Evolutionary conservation across 805 yeast genomes (phyloP).

Genomic region (Nakazawaea wyomingensis): DNA sequence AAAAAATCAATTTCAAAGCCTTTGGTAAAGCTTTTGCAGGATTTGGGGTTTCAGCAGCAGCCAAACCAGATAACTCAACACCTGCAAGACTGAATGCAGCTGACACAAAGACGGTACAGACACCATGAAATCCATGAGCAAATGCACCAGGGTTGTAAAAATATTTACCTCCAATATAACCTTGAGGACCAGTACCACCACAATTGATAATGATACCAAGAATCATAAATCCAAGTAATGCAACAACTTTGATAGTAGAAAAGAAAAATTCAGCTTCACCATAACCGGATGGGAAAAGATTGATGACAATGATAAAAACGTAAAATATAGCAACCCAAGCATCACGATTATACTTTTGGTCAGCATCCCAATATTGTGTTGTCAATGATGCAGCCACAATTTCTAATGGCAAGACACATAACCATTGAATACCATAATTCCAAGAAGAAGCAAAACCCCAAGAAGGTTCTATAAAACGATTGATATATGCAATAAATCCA

Average conservation of each 20-base stretch:
- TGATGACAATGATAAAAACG: conserved; percentile 39
- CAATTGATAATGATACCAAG: conserved; percentile 41
- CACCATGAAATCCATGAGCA: conserved; percentile 46
- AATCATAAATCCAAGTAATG: conserved; percentile 43
- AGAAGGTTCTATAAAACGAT: conserved; percentile 49
- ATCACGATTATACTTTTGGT: conserved; percentile 37
- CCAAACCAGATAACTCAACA: conserved; percentile 55
- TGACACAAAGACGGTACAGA: conserved; percentile 43
- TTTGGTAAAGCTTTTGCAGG: conserved; percentile 67
- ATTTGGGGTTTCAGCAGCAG: conserved; percentile 68
- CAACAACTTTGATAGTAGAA: conserved; percentile 39
- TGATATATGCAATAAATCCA: conserved; percentile 45
- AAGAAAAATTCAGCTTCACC: conserved; percentile 54
- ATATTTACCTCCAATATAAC: conserved; percentile 43
- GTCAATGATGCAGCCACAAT: conserved; percentile 56
- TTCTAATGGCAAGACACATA: conserved; percentile 52
- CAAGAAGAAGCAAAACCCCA: conserved; percentile 49
- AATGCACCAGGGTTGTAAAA: conserved; percentile 54
- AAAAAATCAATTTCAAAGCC: conserved; percentile 65
- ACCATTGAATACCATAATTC: conserved; percentile 51
- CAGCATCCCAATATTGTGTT: conserved; percentile 44
- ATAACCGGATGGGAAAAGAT: conserved; percentile 48
- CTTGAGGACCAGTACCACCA: conserved; percentile 39
- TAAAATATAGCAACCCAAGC: conserved; percentile 57
- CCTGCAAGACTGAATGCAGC: conserved; percentile 52